Conservation (phyloP, 305 asterid species). For the Withania somnifera region DNA sequence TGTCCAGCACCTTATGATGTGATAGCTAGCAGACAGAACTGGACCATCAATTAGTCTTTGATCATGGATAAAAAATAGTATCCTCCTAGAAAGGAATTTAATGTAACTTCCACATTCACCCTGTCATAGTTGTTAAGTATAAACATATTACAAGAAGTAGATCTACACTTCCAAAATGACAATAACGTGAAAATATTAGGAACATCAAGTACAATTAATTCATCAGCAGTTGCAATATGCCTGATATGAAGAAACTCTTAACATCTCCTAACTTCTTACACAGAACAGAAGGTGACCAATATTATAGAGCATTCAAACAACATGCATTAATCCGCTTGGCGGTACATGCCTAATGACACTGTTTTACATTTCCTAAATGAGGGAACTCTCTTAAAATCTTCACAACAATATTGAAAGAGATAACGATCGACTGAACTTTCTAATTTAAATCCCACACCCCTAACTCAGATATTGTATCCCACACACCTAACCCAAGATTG, state of each 20-base stretch:
- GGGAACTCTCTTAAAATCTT: background rate
- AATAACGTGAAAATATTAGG: background rate
- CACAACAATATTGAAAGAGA: background rate
- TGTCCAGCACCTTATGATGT: no score
- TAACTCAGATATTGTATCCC: background rate
- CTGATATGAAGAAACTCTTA: background rate
- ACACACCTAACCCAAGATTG: background rate
- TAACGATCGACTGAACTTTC: background rate
- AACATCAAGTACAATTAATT: background rate
- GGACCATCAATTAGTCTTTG: no score
- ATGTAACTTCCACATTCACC: no score
- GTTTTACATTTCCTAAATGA: background rate
- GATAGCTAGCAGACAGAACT: no score
- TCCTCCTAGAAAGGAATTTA: no score
- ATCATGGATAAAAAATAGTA: no score
- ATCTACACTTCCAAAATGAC: background rate
- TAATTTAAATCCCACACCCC: background rate
- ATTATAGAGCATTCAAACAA: background rate
- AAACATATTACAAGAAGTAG: background rate
- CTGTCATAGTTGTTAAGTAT: background rate
- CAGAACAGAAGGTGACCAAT: background rate
- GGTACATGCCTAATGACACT: background rate
- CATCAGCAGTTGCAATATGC: background rate
- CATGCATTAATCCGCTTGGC: background rate
- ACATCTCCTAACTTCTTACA: background rate